These are phyloP conservation scores for Saccharomycopsis schoenii DNA, from an alignment of 805 yeast genomes.

Conservation along the genomic window DNA sequence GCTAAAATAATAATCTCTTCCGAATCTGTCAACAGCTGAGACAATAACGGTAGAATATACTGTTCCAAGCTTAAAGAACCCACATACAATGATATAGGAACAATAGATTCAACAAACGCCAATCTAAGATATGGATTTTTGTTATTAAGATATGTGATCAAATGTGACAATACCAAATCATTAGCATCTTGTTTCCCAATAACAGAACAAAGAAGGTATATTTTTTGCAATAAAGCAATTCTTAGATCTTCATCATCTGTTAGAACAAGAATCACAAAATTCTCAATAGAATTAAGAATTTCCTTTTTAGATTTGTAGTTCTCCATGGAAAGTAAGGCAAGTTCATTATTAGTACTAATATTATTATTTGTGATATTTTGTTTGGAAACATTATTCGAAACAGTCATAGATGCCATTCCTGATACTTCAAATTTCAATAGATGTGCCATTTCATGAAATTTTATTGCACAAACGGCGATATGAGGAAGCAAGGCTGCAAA, in stretches of 20 bases:
- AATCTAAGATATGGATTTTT: conserved; percentile 55
- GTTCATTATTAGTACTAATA: not conserved
- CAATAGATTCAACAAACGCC: conserved; percentile 60
- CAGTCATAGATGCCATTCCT: conserved; percentile 31
- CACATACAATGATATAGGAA: conserved; percentile 66
- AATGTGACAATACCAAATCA: conserved; percentile 80
- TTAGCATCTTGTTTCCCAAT: conserved; percentile 84
- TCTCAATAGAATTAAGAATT: conserved; percentile 49
- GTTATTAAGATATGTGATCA: conserved; percentile 86
- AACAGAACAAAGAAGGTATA: conserved; percentile 68
- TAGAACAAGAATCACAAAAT: conserved; percentile 50
- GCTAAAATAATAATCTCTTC: conserved; percentile 74
- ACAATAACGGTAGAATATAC: conserved; percentile 72
- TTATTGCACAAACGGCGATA: conserved; percentile 54
- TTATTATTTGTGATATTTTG: not conserved
- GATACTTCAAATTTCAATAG: conserved; percentile 29
- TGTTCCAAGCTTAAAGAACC: conserved; percentile 81
- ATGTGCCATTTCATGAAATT: conserved; percentile 53
- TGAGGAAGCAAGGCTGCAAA: conserved; percentile 68
- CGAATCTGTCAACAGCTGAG: conserved; percentile 75
- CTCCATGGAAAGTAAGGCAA: not conserved
- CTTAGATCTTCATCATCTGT: conserved; percentile 66
- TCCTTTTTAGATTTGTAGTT: conserved; percentile 29
- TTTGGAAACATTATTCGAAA: conserved; percentile 27
- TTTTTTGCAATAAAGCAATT: conserved; percentile 56